Percentiles rank a stretch among this genome's conserved stretches.
These are phyloP conservation scores for Backusella liffmaniae DNA, from an alignment of 192 early-diverging fungal genomes.

Conservation along the genomic window DNA sequence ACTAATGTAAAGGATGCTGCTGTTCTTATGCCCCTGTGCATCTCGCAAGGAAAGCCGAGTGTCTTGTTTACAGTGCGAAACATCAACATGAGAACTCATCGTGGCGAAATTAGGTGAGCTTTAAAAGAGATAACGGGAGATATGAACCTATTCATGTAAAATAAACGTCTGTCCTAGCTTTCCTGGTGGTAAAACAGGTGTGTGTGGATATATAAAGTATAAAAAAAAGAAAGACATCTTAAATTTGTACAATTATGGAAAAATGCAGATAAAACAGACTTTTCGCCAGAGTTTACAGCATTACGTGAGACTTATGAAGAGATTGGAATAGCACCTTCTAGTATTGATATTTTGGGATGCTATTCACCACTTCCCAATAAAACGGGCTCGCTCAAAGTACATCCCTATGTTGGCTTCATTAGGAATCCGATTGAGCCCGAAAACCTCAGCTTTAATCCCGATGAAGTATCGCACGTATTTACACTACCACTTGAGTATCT, in stretches of 20 bases:
- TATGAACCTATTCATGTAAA: neutral
- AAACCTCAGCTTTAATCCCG: constrained; percentile 48
- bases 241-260: neutral
- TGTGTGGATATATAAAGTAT: neutral
- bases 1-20: constrained; percentile 31
- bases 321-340: constrained; percentile 47
- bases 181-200: constrained; percentile 68
- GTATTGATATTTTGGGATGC: constrained; percentile 60
- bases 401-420: constrained; percentile 62
- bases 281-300: constrained; percentile 58
- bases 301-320: constrained; percentile 84
- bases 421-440: constrained; percentile 41
- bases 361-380: constrained; percentile 64
- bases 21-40: constrained; percentile 59
- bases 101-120: constrained; percentile 71
- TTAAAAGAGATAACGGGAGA: neutral
- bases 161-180: constrained; percentile 45
- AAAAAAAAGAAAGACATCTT: neutral
- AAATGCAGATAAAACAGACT: constrained; percentile 53
- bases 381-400: constrained; percentile 51
- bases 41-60: constrained; percentile 52
- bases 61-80: constrained; percentile 81
- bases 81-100: constrained; percentile 62
- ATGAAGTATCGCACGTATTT: constrained; percentile 74
- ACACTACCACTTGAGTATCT: constrained; percentile 65